Conservation (phyloP, 2,329 filamentous ascomycete genomes). For the Pseudocercospora pini-densiflorae region DNA sequence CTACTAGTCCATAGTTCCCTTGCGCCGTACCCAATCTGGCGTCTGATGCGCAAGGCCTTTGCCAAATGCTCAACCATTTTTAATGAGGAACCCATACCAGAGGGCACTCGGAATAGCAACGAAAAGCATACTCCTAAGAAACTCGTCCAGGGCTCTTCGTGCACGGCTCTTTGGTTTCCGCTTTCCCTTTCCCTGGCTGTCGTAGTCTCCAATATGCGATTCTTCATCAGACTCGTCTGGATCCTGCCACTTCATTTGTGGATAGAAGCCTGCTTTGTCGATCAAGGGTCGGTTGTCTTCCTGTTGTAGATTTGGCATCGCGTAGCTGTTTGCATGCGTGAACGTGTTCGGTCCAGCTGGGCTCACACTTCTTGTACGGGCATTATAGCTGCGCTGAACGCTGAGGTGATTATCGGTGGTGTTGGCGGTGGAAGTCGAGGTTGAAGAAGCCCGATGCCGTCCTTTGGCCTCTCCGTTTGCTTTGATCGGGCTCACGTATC, state of each 20-base stretch:
- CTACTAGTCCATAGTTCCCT: background rate
- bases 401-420: conserved; percentile 29
- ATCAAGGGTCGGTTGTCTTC: conserved; percentile 41
- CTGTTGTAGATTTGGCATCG: conserved; percentile 22
- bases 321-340: conserved; percentile 27
- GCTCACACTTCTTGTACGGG: conserved; percentile 46
- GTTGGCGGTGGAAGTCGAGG: conserved; percentile 37
- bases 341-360: conserved; percentile 31
- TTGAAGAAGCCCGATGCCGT: conserved; percentile 40
- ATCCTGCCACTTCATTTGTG: conserved; percentile 38
- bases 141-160: conserved; percentile 27
- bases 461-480: conserved; percentile 30
- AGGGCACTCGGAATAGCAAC: conserved; percentile 26
- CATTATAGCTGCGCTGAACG: conserved; percentile 38
- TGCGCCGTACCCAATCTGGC: background rate
- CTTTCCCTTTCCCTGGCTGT: conserved; percentile 29
- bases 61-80: conserved; percentile 22
- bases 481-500: conserved; percentile 31
- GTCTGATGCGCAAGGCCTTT: background rate
- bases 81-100: conserved; percentile 28
- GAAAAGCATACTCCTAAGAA: conserved; percentile 22
- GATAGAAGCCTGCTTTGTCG: conserved; percentile 50
- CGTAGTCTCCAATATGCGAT: conserved; percentile 25
- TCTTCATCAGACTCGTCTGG: conserved; percentile 38
- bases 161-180: conserved; percentile 23